Evolutionary conservation across 2,329 filamentous ascomycete species (phyloP).

Genomic region (Catunica adiposa): DNA sequence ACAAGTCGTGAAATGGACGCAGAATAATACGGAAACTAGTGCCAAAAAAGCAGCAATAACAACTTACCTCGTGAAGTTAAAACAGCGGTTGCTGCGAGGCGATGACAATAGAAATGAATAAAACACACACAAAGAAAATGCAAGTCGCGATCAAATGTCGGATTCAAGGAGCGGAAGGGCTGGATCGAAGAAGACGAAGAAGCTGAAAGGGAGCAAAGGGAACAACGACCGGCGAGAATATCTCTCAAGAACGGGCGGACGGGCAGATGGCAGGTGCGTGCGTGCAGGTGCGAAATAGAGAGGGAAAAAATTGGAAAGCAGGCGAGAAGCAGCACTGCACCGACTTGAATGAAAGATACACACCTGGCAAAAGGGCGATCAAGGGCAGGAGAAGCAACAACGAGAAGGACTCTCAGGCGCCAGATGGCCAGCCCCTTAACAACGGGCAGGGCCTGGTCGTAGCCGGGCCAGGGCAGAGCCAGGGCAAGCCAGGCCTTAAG

Average conservation of each 20-base stretch:
- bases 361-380: constrained; percentile 1
- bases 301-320: constrained; percentile 4
- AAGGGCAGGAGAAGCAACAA: constrained; percentile 4
- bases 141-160: background rate
- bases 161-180: constrained; percentile 3
- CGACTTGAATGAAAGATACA: constrained; percentile 6
- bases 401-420: constrained; percentile 2
- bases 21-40: no score
- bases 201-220: background rate
- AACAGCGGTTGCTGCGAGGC: background rate
- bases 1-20: no score
- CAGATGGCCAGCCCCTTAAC: constrained; percentile 7
- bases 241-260: background rate
- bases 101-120: background rate
- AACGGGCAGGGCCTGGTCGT: constrained; percentile 6
- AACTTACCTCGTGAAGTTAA: no score
- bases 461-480: constrained; percentile 9
- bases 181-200: constrained; percentile 2
- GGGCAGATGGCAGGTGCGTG: background rate
- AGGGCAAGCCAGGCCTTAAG: constrained; percentile 14
- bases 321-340: constrained; percentile 4
- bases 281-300: constrained; percentile 3
- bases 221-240: background rate
- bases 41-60: no score
- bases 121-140: constrained; percentile 9